Evolutionary conservation across 768 basidiomycete genomes (phyloP), one percentile per base, ranked within the genome.

Genomic region (Boletales sp.): DNA sequence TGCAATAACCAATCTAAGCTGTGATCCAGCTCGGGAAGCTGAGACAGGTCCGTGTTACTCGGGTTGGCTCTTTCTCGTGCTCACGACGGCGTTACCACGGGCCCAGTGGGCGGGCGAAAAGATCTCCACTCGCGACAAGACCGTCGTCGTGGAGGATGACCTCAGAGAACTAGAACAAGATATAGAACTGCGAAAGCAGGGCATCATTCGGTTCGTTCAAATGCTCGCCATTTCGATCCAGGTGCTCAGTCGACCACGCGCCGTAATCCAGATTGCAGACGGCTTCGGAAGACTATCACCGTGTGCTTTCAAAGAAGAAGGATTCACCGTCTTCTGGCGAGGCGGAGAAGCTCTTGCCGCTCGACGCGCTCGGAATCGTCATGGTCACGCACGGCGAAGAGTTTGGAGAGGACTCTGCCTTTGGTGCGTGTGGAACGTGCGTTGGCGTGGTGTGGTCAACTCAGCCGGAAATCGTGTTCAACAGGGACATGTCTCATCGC

Each of bases 351-450:
- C 74, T 89, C 32, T 68, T 90, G 11, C 80, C 87, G 0, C 73
- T 90, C 27, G 91, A 94, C 56, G 80, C 82, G 27, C 73, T 95
- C 10, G 92, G 92, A 1, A 76, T 90, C 47, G 87, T 90, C 40
- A 92, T 94, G 91, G 85, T 91, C 48, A 74, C 78, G 21, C 87
- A 91, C 60, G 91, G 91, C 13, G 87, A 90, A 55, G 82, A 91
- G 60, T 84, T 88, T 61, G 80, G 81, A n/a, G 78, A 81, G 1
- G 85, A 88, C 51, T 90, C 88, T 38, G 74, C 78, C 0, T 90
- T 83, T 61, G 88, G 87, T 83, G 51, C 36, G 71, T 62, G 10
- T 18, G 11, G 2, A 9, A 4, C 15, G 15, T 69, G 59, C 13
- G 37, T 38, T 38, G 37, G 8, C 40, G 9, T 8, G 35, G 31